Evolutionary conservation across 352 stramenopile genomes (phyloP), one percentile per base, ranked within the genome.

Genomic region (Globisporangium camurandrum): DNA sequence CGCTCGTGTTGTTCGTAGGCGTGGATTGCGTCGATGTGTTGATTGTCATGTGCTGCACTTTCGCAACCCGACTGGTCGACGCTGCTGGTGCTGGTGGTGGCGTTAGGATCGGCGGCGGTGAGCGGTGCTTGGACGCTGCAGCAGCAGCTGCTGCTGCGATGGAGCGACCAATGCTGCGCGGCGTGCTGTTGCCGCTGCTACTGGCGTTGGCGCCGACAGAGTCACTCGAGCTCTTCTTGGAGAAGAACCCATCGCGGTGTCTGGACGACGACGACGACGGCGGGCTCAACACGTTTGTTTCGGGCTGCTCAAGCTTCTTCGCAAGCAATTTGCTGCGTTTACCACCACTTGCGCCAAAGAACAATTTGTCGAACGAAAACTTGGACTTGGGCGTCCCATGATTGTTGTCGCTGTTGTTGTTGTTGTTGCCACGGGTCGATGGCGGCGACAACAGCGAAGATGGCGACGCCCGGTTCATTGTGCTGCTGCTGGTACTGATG

Each of bases 301-400:
- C 34, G 5, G 16, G 30, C 10, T 33, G 24, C 31, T 49, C 48
- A 17, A 61, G 42, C n/a, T 49, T 56, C 54, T 60, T 60, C n/a
- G n/a, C n/a, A 12, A 42, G 33, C 30, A 14, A 12, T 28, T 52
- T 58, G 9, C 23, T 31, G 31, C 51, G 51, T 27, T 50, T 56
- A 14, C 34, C 30, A 22, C 30, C 30, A 3, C n/a, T n/a, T n/a
- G n/a, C n/a, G n/a, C 48, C 22, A 19, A 61, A 61, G 54, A 62
- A 59, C 39, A 49, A 49, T 33, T 54, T 49, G 38, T 60, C 53
- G 46, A 65, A 56, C 36, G 57, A 61, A 42, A 65, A 65, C 52
- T 65, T 65, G 53, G 57, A 36, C 54, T 55, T 61, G 51, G 31
- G 8, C 14, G 45, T 6, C 34, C 41, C 34, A n/a, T n/a, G n/a